phyloP scores from a whole-genome alignment of 2,329 filamentous ascomycete genomes.

The Fusarium napiforme region DNA sequence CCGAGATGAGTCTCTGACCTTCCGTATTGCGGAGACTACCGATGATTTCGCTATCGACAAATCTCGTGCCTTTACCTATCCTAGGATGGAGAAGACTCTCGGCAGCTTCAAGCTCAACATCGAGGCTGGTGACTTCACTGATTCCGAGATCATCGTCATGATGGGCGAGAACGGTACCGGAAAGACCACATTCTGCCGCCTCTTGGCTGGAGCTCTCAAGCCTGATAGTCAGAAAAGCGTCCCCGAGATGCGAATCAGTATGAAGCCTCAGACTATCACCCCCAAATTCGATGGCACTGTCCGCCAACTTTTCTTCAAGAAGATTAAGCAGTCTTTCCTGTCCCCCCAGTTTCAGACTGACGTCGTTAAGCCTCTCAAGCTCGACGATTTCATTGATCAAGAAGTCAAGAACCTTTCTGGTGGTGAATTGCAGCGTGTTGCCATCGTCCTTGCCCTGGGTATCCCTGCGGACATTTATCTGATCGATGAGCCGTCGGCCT shows the following conservation, averaged over 20 bases:
- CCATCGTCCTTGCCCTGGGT: conserved; percentile 95
- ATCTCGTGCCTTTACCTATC: conserved; percentile 86
- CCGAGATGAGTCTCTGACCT: conserved; percentile 95
- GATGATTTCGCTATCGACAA: conserved; percentile 91
- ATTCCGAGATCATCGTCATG: conserved; percentile 99
- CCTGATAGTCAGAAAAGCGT: conserved; percentile 83
- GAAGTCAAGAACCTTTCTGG: conserved; percentile 99
- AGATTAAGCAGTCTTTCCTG: conserved; percentile 96
- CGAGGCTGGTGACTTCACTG: conserved; percentile 87
- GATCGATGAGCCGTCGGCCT: conserved; percentile 97
- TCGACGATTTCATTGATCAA: conserved; percentile 99
- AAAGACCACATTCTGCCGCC: conserved; percentile 98
- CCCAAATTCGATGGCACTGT: conserved; percentile 98
- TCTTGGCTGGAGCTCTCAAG: conserved; percentile 92
- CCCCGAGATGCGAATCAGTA: conserved; percentile 95
- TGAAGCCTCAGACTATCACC: conserved; percentile 99
- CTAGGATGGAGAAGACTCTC: conserved; percentile 90
- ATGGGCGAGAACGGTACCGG: conserved; percentile 99
- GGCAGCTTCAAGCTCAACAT: conserved; percentile 87
- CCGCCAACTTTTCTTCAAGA: conserved; percentile 98
- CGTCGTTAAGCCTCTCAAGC: conserved; percentile 98
- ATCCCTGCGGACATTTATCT: conserved; percentile 97
- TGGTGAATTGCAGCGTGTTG: conserved; percentile 99
- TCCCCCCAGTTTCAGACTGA: conserved; percentile 99
- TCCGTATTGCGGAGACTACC: conserved; percentile 88